Conservation (phyloP, 2,329 filamentous ascomycete genomes). For the Ophiosphaerella herpotricha region DNA sequence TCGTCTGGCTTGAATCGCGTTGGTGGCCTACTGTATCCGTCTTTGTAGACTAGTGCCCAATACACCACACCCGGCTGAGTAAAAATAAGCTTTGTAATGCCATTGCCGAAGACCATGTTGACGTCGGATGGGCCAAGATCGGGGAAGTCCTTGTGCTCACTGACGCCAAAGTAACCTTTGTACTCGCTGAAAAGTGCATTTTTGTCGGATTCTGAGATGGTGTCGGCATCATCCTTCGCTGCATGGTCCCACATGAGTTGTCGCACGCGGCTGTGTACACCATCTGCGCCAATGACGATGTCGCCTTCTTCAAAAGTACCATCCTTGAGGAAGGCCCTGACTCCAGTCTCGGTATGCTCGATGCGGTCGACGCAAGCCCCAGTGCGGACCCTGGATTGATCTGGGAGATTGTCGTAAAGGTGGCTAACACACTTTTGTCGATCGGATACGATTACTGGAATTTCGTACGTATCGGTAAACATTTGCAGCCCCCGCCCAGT, state of each 20-base stretch:
- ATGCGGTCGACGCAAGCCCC: conserved; percentile 15
- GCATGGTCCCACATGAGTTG: conserved; percentile 29
- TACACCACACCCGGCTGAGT: conserved; percentile 23
- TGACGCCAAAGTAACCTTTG: conserved; percentile 19
- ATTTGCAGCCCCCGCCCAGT: not conserved
- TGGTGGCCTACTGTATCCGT: conserved; percentile 12
- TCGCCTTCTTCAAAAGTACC: conserved; percentile 22
- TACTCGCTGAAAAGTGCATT: conserved; percentile 14
- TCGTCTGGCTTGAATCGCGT: conserved; percentile 10
- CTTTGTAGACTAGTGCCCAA: conserved; percentile 17
- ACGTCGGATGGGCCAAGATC: conserved; percentile 29
- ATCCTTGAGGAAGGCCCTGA: conserved; percentile 19
- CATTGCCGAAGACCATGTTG: conserved; percentile 21
- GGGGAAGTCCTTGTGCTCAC: conserved; percentile 24
- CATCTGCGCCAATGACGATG: conserved; percentile 32
- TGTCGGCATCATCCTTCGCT: conserved; percentile 5
- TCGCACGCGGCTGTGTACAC: conserved; percentile 25
- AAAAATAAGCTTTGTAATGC: conserved; percentile 32
- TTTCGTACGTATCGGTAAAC: conserved; percentile 5
- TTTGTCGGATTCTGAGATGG: conserved; percentile 15
- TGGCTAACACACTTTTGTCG: conserved; percentile 21
- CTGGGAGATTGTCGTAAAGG: conserved; percentile 24
- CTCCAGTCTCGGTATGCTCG: conserved; percentile 15
- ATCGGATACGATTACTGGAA: conserved; percentile 18
- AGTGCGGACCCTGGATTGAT: conserved; percentile 22